Conservation (phyloP, 768 basidiomycete species). For the Podaxis sp. region DNA sequence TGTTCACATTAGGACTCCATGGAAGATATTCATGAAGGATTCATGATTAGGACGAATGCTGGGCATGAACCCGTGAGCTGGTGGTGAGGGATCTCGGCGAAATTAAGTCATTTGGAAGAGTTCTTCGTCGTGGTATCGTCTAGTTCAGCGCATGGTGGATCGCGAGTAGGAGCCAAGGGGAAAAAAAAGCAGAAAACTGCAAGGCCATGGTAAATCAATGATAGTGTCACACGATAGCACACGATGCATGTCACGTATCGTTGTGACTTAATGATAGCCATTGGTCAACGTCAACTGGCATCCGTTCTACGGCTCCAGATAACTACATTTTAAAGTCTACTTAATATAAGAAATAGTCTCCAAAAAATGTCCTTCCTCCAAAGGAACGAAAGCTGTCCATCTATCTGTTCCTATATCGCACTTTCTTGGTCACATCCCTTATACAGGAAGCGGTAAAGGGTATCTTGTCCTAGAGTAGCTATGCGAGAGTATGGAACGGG, state of each 20-base stretch:
- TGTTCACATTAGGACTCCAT: background rate
- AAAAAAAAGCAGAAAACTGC: background rate
- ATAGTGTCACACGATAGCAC: background rate
- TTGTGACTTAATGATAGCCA: background rate
- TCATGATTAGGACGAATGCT: background rate
- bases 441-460: slow-evolving; percentile 2
- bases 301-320: background rate
- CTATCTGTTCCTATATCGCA: background rate
- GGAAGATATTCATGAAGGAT: background rate
- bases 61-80: background rate
- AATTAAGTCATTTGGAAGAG: background rate
- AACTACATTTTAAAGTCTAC: slow-evolving; percentile 1
- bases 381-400: slow-evolving; percentile 6
- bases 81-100: background rate
- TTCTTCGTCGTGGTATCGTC: background rate
- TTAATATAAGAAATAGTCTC: background rate
- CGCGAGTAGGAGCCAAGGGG: background rate
- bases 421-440: background rate
- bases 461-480: slow-evolving; percentile 9
- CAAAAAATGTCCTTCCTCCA: background rate
- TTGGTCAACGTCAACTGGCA: background rate
- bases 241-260: background rate
- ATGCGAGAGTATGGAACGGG: slow-evolving; percentile 1
- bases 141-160: background rate
- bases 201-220: background rate